Percentiles rank a stretch among this genome's conserved stretches.
phyloP scores from a whole-genome alignment of 345 rosid species.

The Atalantia buxifolia region DNA sequence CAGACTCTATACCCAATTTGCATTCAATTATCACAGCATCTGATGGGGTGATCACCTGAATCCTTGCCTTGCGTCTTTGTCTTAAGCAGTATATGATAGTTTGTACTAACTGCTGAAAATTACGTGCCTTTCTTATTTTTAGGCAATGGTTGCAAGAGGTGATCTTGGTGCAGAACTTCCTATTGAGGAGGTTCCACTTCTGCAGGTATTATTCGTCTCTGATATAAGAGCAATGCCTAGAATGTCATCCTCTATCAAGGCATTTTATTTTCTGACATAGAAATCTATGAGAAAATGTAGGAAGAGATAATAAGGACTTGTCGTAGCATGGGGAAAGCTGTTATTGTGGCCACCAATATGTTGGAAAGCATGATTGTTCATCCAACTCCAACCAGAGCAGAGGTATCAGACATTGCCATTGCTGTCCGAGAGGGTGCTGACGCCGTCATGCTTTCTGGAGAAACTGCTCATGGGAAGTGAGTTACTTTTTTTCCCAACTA shows the following conservation, averaged over 20 bases:
- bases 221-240: conserved; percentile 9
- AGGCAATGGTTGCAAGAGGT: conserved; percentile 99
- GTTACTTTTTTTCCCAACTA: conserved; percentile 20
- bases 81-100: conserved; percentile 7
- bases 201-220: conserved; percentile 61
- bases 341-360: conserved; percentile 98
- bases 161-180: conserved; percentile 99
- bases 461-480: conserved; percentile 99
- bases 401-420: conserved; percentile 98
- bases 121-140: conserved; percentile 6
- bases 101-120: conserved; percentile 8
- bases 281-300: conserved; percentile 34
- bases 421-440: conserved; percentile 99
- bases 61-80: conserved; percentile 18
- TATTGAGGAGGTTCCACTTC: conserved; percentile 95
- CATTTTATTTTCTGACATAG: conserved; percentile 11
- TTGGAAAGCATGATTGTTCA: conserved; percentile 99
- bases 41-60: conserved; percentile 71
- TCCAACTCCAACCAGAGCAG: conserved; percentile 97
- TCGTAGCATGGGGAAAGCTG: conserved; percentile 99
- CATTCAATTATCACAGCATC: conserved; percentile 97
- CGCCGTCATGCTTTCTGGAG: conserved; percentile 99
- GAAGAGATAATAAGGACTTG: conserved; percentile 86
- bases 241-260: conserved; percentile 8
- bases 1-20: conserved; percentile 93